Conservation (phyloP, 805 yeast species). For the Metschnikowia chrysomelidarum region DNA sequence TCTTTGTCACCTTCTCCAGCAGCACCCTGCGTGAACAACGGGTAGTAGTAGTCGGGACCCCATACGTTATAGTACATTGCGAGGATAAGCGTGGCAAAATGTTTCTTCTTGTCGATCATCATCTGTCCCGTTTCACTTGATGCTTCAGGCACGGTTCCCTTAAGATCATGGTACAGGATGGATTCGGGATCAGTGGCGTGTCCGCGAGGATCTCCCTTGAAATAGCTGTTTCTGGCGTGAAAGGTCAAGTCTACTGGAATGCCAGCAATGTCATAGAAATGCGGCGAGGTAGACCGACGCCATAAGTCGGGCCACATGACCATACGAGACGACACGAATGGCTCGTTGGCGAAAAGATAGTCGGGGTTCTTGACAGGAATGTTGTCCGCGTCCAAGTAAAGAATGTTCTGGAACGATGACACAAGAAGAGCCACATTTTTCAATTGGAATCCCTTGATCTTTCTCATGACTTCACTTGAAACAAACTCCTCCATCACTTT, state of each 20-base stretch:
- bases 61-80: constrained; percentile 38
- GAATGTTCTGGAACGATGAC: constrained; percentile 34
- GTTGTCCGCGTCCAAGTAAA: constrained; percentile 42
- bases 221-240: constrained; percentile 28
- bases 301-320: constrained; percentile 44
- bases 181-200: constrained; percentile 9
- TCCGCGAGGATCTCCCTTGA: constrained; percentile 28
- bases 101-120: constrained; percentile 33
- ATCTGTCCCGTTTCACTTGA: constrained; percentile 41
- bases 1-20: constrained; percentile 46
- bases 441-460: constrained; percentile 32
- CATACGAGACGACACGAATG: constrained; percentile 27
- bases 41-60: constrained; percentile 38
- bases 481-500: constrained; percentile 47
- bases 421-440: constrained; percentile 38
- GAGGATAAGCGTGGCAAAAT: constrained; percentile 30
- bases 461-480: constrained; percentile 21
- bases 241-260: constrained; percentile 22
- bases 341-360: constrained; percentile 31
- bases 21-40: constrained; percentile 40
- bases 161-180: constrained; percentile 27
- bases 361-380: constrained; percentile 38
- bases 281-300: constrained; percentile 40
- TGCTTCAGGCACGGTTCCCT: constrained; percentile 36
- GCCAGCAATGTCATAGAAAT: constrained; percentile 33